Evolutionary conservation across 352 stramenopile genomes (phyloP).

Genomic region (Saprolegnia parasitica): DNA sequence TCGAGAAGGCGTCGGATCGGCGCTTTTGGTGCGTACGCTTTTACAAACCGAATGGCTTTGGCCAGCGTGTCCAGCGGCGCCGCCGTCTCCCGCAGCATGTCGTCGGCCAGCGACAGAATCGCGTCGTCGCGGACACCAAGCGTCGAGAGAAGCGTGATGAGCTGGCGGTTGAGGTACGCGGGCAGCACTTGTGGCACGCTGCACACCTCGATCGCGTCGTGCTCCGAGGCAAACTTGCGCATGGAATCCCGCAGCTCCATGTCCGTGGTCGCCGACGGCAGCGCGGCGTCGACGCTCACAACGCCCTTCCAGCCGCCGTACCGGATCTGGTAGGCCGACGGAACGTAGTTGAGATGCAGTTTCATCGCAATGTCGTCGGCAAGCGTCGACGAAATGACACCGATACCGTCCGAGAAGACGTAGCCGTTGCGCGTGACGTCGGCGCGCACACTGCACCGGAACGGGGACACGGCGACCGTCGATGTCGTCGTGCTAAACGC

Average conservation of each 20-base stretch:
- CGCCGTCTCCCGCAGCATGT: conserved; percentile 50
- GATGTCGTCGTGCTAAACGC: conserved; percentile 16
- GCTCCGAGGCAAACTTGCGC: conserved; percentile 16
- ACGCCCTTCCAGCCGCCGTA: conserved; percentile 23
- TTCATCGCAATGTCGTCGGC: neutral
- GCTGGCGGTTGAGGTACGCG: conserved; percentile 64
- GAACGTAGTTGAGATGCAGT: neutral
- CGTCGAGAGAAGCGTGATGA: conserved; percentile 62
- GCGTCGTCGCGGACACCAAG: conserved; percentile 54
- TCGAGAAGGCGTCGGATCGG: neutral
- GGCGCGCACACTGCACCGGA: neutral
- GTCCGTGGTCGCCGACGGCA: neutral
- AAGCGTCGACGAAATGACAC: conserved; percentile 2
- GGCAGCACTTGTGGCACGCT: neutral
- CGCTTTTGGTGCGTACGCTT: conserved; percentile 8
- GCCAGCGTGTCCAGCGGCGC: conserved; percentile 47
- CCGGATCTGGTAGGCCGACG: conserved; percentile 23
- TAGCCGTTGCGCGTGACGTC: conserved; percentile 22
- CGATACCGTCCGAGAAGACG: conserved; percentile 19
- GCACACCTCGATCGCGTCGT: conserved; percentile 6
- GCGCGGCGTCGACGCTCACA: neutral
- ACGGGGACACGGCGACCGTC: neutral
- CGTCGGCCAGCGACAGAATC: conserved; percentile 66
- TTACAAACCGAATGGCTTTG: conserved; percentile 29
- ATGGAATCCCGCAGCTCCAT: conserved; percentile 11